Base-by-base conservation (phyloP, 23 red algal genomes). In the Gracilaria caudata region DNA sequence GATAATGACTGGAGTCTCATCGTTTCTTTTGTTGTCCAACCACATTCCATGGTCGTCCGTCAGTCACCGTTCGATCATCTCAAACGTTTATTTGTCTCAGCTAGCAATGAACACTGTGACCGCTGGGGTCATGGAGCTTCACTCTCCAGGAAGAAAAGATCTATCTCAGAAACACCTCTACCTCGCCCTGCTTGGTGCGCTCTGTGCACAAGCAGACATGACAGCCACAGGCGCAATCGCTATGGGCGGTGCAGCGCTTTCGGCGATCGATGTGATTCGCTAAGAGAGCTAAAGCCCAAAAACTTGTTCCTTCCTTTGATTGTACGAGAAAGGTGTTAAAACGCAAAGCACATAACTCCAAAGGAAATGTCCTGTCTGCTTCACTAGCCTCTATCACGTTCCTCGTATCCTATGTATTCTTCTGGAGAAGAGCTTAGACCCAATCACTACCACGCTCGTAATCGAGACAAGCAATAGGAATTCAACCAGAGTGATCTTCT, bases 91-190 rank as follows among this genome's bases (percentile, higher is more conserved):
- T 24, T 45, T 75, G 24, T 75, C 70, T 24, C 70, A 75, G 19
- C 37, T 75, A 11, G 70, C 38, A 46, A 75, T 75, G 70, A 75
- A 75, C 40, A 75, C 70, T 21, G 4, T 75, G n/a, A 49, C 70
- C 4, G 70, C 70, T 23, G 70, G 70, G 20, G 37, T 38, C 24
- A 28, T 75, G 25, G 70, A 49, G 20, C 70, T 75, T 30, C 38
- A 75, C 0, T 38, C 25, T 0, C n/a, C 38, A 20, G 25, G 2
- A 25, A 46, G 8, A 43, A 25, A 4, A 28, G 40, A 75, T 0
- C 28, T 49, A n/a, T 46, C 8, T 11, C 10, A 4, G 37, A 43
- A 43, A 75, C 37, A 75, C 35, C 40, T 75, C n/a, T 75, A 75
- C 70, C 70, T 75, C 40, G 70, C 39, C 16, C 9, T 75, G 20